Base-by-base conservation (phyloP, 208 protist genomes). In the Leishmania mexicana region DNA sequence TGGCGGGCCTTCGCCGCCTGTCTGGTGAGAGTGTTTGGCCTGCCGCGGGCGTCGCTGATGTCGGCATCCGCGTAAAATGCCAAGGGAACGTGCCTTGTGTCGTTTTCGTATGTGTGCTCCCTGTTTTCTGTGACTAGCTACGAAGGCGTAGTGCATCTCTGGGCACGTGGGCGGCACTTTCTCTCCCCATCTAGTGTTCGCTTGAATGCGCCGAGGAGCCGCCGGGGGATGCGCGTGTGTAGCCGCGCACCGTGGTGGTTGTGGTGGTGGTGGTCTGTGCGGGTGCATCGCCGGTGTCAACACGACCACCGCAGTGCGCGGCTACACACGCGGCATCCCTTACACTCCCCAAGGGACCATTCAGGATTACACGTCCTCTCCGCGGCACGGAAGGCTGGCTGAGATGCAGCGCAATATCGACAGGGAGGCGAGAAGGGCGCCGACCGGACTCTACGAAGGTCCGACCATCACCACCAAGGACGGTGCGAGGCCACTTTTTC, bases 311-410 rank as follows among this genome's bases (percentile, higher is more conserved):
- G 51, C 51, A 13, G 51, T n/a, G 28, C 72, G 75, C 53, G 13
- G 76, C 28, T 90, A 87, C 70, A 88, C 88, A 38, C 91, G 91
- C 24, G 92, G 90, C 54, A 90, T 91, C 28, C 92, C 92, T 2
- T 95, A 92, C 81, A 84, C 87, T 51, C 92, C 92, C 1, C 81
- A 84, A 19, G 92, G 92, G 67, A 93, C 89, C 45, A 89, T 95
- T 76, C 89, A 93, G 74, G 92, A 95, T 76, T 95, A 87, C 77
- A 91, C 90, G 21, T 85, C 88, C 1, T 95, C 92, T 4, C 88
- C 89, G 45, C 84, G 89, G 31, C 90, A 94, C 75, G 47, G 45
- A 8, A 64, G 77, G 38, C 67, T 95, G 47, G 85, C 88, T 24
- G 87, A 93, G 78, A 83, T 93, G 84, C 90, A 93, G 82, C 87